Evolutionary conservation across 805 yeast genomes (phyloP).

Genomic region (Zygoascus flipseniorum): DNA sequence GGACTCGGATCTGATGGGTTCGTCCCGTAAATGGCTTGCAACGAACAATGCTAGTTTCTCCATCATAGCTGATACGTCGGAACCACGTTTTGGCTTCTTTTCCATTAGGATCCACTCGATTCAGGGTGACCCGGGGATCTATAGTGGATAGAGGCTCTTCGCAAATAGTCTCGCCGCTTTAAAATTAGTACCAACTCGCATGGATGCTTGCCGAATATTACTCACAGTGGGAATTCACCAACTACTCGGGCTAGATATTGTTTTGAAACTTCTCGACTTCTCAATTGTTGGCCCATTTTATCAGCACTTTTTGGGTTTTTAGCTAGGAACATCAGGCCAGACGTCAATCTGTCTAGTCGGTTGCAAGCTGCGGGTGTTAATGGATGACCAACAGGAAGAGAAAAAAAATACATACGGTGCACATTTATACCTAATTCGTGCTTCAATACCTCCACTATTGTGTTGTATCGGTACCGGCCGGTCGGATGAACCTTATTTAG

Average conservation of each 20-base stretch:
- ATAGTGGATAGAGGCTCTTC: constrained; percentile 62
- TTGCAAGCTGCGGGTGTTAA: constrained; percentile 47
- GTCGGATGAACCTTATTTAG: constrained; percentile 58
- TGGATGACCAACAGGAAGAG: neutral
- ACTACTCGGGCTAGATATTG: constrained; percentile 81
- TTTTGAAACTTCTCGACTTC: constrained; percentile 66
- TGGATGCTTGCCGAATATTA: neutral
- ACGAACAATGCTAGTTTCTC: constrained; percentile 59
- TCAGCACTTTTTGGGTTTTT: constrained; percentile 75
- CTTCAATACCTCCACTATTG: constrained; percentile 69
- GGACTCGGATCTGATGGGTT: constrained; percentile 93
- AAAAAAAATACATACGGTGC: constrained; percentile 36
- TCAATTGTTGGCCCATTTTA: constrained; percentile 54
- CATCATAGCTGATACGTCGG: constrained; percentile 58
- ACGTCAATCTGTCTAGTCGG: constrained; percentile 80
- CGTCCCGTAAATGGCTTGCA: constrained; percentile 89
- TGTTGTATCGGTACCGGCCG: constrained; percentile 72
- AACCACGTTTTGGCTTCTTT: constrained; percentile 73
- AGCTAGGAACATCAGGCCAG: constrained; percentile 90
- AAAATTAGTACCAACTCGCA: neutral
- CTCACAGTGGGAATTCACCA: constrained; percentile 67
- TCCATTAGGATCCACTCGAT: constrained; percentile 49
- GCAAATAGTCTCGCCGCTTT: constrained; percentile 40
- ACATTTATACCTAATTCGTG: constrained; percentile 57
- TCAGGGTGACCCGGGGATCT: constrained; percentile 66